A percentile compares a stretch with the other conserved stretches of the same genome.
These are phyloP conservation scores for Cryptosporidium bovis DNA, from an alignment of 169 alveolate species.

Conservation along the genomic window DNA sequence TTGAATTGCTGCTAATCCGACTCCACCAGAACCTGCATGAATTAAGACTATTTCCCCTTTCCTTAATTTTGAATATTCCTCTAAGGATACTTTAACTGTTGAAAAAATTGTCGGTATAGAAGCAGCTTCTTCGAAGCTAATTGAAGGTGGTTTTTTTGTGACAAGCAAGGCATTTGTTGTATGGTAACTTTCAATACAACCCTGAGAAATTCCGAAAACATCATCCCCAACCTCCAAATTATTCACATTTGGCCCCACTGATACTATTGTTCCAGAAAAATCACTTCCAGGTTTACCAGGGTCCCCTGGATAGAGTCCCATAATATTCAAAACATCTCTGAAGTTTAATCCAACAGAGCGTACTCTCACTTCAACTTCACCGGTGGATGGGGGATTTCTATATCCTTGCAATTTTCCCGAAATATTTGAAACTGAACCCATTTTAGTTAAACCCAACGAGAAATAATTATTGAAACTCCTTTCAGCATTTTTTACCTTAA, in stretches of 20 bases:
- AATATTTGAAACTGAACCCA: constrained; percentile 64
- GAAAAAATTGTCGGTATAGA: constrained; percentile 74
- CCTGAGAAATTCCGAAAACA: constrained; percentile 76
- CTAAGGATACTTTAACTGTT: constrained; percentile 54
- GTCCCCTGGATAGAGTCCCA: constrained; percentile 80
- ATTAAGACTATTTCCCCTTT: constrained; percentile 73
- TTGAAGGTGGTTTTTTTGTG: constrained; percentile 41
- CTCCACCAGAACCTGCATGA: constrained; percentile 83
- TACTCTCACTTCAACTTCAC: constrained; percentile 75
- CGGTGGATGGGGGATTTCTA: constrained; percentile 28
- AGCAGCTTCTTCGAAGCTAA: constrained; percentile 70
- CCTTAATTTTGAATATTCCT: constrained; percentile 39
- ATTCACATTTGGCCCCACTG: constrained; percentile 64
- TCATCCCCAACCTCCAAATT: constrained; percentile 75
- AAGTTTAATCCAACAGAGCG: constrained; percentile 80
- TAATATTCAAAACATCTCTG: constrained; percentile 78
- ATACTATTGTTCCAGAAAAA: constrained; percentile 77
- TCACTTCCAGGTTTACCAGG: constrained; percentile 78
- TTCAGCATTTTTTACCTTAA: constrained; percentile 6
- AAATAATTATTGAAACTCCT: background rate
- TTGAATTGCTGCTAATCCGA: constrained; percentile 81
- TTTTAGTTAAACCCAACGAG: constrained; percentile 4
- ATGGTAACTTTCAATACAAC: constrained; percentile 63
- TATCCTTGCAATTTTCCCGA: background rate
- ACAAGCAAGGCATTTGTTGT: constrained; percentile 59